These are phyloP conservation scores for Tetracentron sinense DNA, from an alignment of 164 flowering plant species.

Conservation along the genomic window DNA sequence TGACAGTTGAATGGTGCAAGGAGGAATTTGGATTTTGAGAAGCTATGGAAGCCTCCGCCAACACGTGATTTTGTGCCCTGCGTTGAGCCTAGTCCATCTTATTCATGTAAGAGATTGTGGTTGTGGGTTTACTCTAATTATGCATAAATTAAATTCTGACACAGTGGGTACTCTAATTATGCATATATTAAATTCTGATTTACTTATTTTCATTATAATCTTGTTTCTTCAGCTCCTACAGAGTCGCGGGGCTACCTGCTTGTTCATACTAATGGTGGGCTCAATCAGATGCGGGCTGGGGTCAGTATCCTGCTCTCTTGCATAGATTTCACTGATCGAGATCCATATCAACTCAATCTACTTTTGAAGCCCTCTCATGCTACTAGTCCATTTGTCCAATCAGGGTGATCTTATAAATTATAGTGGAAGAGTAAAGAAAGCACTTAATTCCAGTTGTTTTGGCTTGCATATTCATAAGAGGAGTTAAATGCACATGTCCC, in stretches of 20 bases:
- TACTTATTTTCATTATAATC: neutral
- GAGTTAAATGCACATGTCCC: neutral
- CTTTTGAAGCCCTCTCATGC: neutral
- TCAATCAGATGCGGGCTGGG: slow-evolving; percentile 99
- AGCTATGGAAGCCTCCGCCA: slow-evolving; percentile 88
- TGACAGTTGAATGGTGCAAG: slow-evolving; percentile 77
- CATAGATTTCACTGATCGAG: neutral
- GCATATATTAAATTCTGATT: neutral
- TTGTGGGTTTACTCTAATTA: neutral
- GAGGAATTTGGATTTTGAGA: slow-evolving; percentile 34
- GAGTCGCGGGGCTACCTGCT: slow-evolving; percentile 75
- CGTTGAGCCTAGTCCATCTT: slow-evolving; percentile 50
- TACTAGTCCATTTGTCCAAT: too few species aligned
- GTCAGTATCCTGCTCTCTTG: slow-evolving; percentile 35
- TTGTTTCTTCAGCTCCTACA: slow-evolving; percentile 52
- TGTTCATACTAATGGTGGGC: slow-evolving; percentile 94
- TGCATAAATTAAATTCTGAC: too few species aligned
- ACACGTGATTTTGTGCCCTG: slow-evolving; percentile 69
- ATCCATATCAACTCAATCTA: neutral
- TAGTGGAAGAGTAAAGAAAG: neutral
- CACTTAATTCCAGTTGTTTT: neutral
- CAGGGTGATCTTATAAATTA: neutral
- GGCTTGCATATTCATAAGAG: neutral
- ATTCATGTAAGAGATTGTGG: slow-evolving; percentile 44
- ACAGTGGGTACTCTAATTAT: neutral